A percentile compares a stretch with the other conserved stretches of the same genome.
These are phyloP conservation scores for Phytomonas sp. DNA, from an alignment of 208 protist species.

Conservation along the genomic window DNA sequence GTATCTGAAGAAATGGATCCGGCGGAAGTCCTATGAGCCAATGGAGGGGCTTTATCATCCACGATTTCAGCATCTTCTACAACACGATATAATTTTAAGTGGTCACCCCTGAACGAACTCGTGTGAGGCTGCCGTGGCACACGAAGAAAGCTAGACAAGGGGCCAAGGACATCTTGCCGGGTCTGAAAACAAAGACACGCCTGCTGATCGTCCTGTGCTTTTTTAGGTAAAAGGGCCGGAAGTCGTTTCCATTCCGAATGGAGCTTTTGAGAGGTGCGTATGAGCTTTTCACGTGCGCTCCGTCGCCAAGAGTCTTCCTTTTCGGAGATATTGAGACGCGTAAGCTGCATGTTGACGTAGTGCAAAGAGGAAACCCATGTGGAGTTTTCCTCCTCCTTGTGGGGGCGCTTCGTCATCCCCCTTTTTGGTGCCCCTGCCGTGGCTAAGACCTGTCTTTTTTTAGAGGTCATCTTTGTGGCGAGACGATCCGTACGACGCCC, in stretches of 20 bases:
- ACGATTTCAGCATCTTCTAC: neutral
- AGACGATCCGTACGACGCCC: neutral
- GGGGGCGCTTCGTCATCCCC: neutral
- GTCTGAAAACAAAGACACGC: neutral
- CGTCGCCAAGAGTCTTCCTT: neutral
- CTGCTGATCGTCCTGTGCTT: neutral
- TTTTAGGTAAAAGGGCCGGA: neutral
- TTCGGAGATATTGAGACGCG: neutral
- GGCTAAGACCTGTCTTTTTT: neutral
- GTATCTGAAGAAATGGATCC: neutral
- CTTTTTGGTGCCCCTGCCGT: neutral
- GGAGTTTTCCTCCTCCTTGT: neutral
- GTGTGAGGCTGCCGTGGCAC: constrained; percentile 4
- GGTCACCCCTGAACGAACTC: neutral
- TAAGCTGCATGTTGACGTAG: neutral
- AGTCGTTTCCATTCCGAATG: neutral
- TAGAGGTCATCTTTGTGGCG: neutral
- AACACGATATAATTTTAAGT: constrained; percentile 3
- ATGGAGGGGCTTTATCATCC: neutral
- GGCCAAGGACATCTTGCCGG: constrained; percentile 18
- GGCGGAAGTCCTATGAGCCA: neutral
- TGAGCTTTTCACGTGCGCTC: neutral
- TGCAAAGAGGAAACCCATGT: neutral
- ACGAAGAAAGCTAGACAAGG: constrained; percentile 19
- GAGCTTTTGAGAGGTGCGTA: neutral